These are phyloP conservation scores for Panicum miliaceum DNA, from an alignment of 176 grass and related monocot genomes.

Conservation along the genomic window DNA sequence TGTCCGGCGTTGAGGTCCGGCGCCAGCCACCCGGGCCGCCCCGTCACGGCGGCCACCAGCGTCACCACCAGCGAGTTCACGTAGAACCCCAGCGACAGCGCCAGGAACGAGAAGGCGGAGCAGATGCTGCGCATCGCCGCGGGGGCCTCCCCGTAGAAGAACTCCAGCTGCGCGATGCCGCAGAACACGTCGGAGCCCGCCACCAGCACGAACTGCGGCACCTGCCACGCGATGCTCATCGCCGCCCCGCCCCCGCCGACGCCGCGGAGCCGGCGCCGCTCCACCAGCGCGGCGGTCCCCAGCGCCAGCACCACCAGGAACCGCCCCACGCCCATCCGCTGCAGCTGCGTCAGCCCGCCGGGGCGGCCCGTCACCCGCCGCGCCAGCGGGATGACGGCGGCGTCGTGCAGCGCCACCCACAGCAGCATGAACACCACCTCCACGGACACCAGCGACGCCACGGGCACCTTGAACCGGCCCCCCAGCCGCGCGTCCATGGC, in stretches of 20 bases:
- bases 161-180: slow-evolving; percentile 80
- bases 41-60: slow-evolving; percentile 45
- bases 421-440: slow-evolving; percentile 67
- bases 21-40: slow-evolving; percentile 52
- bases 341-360: slow-evolving; percentile 56
- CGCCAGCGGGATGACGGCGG: slow-evolving; percentile 48
- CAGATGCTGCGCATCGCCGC: slow-evolving; percentile 83
- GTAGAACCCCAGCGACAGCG: slow-evolving; percentile 68
- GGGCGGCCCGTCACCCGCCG: slow-evolving; percentile 26
- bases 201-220: slow-evolving; percentile 75
- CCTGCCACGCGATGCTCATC: slow-evolving; percentile 67
- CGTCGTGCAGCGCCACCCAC: slow-evolving; percentile 66
- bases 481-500: slow-evolving; percentile 58
- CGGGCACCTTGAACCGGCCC: slow-evolving; percentile 52
- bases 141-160: slow-evolving; percentile 85
- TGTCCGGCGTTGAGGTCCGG: slow-evolving; percentile 54
- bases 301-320: slow-evolving; percentile 63
- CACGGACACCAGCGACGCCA: slow-evolving; percentile 57
- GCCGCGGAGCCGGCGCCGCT: slow-evolving; percentile 59
- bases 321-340: slow-evolving; percentile 86
- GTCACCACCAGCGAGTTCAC: slow-evolving; percentile 74
- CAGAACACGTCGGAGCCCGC: slow-evolving; percentile 74
- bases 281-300: slow-evolving; percentile 61
- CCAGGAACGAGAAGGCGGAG: slow-evolving; percentile 72
- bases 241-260: slow-evolving; percentile 9